Evolutionary conservation across 331 rosid species (phyloP).

Genomic region (Stylosanthes scabra): DNA sequence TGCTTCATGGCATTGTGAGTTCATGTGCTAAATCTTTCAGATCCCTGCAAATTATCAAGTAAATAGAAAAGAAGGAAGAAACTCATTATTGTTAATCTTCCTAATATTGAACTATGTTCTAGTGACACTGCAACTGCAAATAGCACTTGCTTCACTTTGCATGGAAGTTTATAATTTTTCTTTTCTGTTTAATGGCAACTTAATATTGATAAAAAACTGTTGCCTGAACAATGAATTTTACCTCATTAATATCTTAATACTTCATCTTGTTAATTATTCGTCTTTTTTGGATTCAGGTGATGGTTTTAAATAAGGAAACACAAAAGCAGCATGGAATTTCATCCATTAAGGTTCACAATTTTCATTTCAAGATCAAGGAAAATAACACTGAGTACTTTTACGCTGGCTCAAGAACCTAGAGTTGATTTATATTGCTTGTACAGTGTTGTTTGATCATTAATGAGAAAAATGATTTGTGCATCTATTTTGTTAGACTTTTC

Average conservation of each 20-base stretch:
- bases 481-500: neutral
- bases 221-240: neutral
- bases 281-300: conserved; percentile 62
- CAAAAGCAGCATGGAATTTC: conserved; percentile 51
- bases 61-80: neutral
- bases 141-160: conserved; percentile 1
- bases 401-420: conserved; percentile 73
- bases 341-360: conserved; percentile 52
- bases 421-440: conserved; percentile 2
- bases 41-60: neutral
- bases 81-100: conserved; percentile 2
- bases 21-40: neutral
- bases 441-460: conserved; percentile 19
- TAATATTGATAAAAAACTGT: neutral
- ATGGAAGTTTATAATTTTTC: neutral
- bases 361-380: conserved; percentile 86
- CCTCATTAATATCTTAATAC: neutral
- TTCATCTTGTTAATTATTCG: conserved; percentile 31
- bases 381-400: conserved; percentile 72
- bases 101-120: conserved; percentile 19
- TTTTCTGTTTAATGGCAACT: neutral
- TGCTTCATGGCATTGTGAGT: neutral
- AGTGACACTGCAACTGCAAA: conserved; percentile 9
- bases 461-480: neutral
- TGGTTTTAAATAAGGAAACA: conserved; percentile 60